Percentiles rank a stretch among this genome's conserved stretches.
phyloP scores from a whole-genome alignment of 2,329 filamentous ascomycete species.

The Nemania sp. region DNA sequence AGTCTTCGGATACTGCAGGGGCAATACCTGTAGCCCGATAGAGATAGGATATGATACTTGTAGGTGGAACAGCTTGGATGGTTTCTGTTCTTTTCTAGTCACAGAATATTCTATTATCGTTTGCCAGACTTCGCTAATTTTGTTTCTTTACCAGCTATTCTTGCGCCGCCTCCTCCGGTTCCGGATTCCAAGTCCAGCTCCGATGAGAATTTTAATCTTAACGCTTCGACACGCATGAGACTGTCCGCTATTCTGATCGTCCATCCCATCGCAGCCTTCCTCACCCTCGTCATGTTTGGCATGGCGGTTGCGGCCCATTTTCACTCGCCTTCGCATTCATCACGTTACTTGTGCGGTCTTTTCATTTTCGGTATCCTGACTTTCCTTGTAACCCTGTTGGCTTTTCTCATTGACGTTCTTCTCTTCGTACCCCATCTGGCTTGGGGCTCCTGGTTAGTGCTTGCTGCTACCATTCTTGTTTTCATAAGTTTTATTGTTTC shows the following conservation, averaged over 20 bases:
- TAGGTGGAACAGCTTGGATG: conserved; percentile 49
- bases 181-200: conserved; percentile 15
- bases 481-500: conserved; percentile 81
- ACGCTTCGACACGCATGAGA: conserved; percentile 55
- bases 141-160: conserved; percentile 25
- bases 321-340: conserved; percentile 85
- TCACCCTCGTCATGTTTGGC: conserved; percentile 82
- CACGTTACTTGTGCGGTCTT: conserved; percentile 80
- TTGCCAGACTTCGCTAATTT: conserved; percentile 20
- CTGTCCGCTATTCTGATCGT: conserved; percentile 91
- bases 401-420: conserved; percentile 91
- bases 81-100: no score
- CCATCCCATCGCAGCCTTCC: conserved; percentile 85
- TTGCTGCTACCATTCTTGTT: conserved; percentile 85
- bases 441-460: conserved; percentile 93
- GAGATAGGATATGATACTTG: conserved; percentile 85
- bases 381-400: conserved; percentile 78
- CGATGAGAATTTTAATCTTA: no score
- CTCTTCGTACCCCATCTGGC: conserved; percentile 91
- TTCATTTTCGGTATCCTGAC: conserved; percentile 87
- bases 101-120: no score
- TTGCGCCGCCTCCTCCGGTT: conserved; percentile 22
- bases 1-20: conserved; percentile 86
- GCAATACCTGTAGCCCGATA: conserved; percentile 67
- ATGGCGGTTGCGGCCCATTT: conserved; percentile 82